Percentiles rank a stretch among this genome's conserved stretches.
Conservation (phyloP, 768 basidiomycete genomes). For the Leccinum truebloodii region DNA sequence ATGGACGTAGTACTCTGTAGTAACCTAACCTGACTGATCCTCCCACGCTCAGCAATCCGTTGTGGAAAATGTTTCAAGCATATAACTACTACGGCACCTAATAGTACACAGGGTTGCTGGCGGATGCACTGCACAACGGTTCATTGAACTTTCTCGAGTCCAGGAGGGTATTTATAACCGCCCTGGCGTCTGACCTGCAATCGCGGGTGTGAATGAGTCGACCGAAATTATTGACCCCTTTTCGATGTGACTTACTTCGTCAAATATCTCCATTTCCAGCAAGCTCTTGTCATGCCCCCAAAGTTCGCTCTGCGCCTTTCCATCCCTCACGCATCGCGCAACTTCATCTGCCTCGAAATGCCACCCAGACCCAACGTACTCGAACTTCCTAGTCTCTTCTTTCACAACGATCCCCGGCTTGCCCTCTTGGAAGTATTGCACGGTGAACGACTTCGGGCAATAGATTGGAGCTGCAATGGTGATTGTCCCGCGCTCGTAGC, state of each 20-base stretch:
- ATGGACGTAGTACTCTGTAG: background rate
- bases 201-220: slow-evolving; percentile 15
- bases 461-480: slow-evolving; percentile 64
- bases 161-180: slow-evolving; percentile 59
- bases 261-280: slow-evolving; percentile 82
- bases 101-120: background rate
- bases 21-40: too few relatives aligned
- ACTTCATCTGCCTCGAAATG: slow-evolving; percentile 90
- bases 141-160: slow-evolving; percentile 51
- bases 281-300: slow-evolving; percentile 83
- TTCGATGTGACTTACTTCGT: slow-evolving; percentile 54
- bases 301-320: slow-evolving; percentile 67
- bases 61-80: background rate
- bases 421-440: slow-evolving; percentile 58
- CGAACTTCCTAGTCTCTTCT: slow-evolving; percentile 60
- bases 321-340: slow-evolving; percentile 71
- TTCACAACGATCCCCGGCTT: slow-evolving; percentile 41
- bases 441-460: slow-evolving; percentile 63
- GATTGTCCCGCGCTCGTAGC: slow-evolving; percentile 75
- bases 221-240: background rate
- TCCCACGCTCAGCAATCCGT: background rate
- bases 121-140: background rate
- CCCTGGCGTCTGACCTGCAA: slow-evolving; percentile 66
- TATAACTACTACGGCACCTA: background rate
- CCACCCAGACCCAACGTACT: slow-evolving; percentile 71